These are phyloP conservation scores for Gloeopeniophorella convolvens DNA, from an alignment of 768 basidiomycete genomes.

Conservation along the genomic window DNA sequence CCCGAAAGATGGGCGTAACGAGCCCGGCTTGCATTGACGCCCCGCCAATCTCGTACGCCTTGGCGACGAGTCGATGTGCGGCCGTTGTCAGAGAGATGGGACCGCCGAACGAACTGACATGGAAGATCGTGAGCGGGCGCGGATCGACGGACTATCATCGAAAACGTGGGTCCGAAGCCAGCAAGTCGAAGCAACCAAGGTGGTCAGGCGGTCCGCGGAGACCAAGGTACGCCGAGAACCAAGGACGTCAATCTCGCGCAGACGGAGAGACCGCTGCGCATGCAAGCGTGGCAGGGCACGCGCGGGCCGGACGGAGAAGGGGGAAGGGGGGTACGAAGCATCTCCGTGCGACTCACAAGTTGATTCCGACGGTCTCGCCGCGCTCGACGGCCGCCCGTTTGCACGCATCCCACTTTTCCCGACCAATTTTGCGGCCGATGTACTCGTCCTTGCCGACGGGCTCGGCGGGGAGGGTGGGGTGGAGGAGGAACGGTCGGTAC, in stretches of 20 bases:
- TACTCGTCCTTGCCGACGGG: conserved; percentile 26
- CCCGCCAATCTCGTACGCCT: conserved; percentile 59
- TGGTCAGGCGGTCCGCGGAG: no score
- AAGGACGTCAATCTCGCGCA: no score
- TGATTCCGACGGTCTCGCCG: conserved; percentile 35
- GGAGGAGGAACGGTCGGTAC: conserved; percentile 42
- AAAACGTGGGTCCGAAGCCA: not conserved
- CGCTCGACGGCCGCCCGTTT: conserved; percentile 29
- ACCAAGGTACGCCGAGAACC: no score
- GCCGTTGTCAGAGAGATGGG: conserved; percentile 57
- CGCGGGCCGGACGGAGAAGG: not conserved
- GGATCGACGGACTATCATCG: not conserved
- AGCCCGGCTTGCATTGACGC: conserved; percentile 51
- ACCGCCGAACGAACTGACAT: conserved; percentile 48
- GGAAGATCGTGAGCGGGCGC: not conserved
- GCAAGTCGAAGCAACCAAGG: no score
- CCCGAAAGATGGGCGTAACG: conserved; percentile 55
- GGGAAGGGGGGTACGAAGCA: conserved; percentile 1
- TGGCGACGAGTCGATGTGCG: conserved; percentile 66
- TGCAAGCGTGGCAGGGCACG: not conserved
- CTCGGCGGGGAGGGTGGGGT: conserved; percentile 31
- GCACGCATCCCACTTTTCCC: conserved; percentile 30
- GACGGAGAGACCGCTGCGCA: not conserved
- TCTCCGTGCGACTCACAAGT: conserved; percentile 33
- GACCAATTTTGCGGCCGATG: conserved; percentile 34